Conservation (phyloP, 2,329 filamentous ascomycete species). For the Dactylellina cionopaga region DNA sequence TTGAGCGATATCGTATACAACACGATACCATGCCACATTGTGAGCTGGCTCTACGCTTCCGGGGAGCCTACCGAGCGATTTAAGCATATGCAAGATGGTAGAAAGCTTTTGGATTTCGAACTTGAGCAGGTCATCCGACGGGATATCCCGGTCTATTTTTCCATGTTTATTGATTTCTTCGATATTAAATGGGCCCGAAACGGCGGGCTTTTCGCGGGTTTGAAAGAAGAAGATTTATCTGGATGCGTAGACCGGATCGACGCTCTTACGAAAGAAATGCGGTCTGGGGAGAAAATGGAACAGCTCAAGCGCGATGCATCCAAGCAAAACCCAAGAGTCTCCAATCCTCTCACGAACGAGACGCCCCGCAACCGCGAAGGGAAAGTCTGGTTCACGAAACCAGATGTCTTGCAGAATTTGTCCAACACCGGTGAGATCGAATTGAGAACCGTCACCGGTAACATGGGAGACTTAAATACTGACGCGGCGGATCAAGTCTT, state of each 20-base stretch:
- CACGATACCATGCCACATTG: background rate
- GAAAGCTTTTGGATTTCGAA: background rate
- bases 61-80: background rate
- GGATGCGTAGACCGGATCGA: background rate
- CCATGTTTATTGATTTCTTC: slow-evolving; percentile 1
- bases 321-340: too few species aligned
- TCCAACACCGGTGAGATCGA: background rate
- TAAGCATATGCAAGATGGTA: background rate
- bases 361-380: too few species aligned
- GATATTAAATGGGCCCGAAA: background rate
- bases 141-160: background rate
- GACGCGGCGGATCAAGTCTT: background rate
- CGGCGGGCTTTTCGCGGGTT: background rate
- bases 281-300: background rate
- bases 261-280: background rate
- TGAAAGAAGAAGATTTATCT: background rate
- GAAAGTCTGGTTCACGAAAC: background rate
- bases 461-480: background rate
- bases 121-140: background rate
- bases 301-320: background rate
- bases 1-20: background rate
- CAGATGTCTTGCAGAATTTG: background rate
- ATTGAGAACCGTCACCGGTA: background rate
- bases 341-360: too few species aligned
- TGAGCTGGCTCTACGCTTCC: slow-evolving; percentile 4